A percentile compares a stretch with the other conserved stretches of the same genome.
These are phyloP conservation scores for Bryopsis sp. DNA, from an alignment of 139 green algal genomes.

Conservation along the genomic window DNA sequence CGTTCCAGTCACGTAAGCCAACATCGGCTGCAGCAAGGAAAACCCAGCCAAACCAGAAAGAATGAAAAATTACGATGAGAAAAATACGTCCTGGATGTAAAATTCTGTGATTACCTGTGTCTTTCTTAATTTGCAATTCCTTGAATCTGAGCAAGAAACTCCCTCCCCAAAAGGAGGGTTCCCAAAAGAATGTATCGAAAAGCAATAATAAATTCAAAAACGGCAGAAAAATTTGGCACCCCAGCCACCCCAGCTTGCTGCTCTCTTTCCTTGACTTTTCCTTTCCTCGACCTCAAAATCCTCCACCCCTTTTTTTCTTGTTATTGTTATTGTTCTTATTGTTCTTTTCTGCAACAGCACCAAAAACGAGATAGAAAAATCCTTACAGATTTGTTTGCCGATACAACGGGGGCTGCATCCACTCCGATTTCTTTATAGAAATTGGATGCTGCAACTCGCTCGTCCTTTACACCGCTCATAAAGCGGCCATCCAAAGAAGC, in stretches of 20 bases:
- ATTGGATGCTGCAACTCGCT: constrained; percentile 38
- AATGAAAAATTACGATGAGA: neutral
- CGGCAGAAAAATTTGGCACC: neutral
- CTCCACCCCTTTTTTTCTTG: neutral
- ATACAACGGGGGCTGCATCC: constrained; percentile 9
- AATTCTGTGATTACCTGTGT: neutral
- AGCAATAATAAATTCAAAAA: neutral
- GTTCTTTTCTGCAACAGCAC: neutral
- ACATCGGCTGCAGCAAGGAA: neutral
- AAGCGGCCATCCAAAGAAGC: constrained; percentile 39
- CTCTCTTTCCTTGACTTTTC: neutral
- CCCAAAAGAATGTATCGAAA: neutral
- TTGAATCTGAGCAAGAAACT: neutral
- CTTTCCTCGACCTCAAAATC: neutral
- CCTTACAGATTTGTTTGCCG: neutral
- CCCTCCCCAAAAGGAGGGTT: neutral
- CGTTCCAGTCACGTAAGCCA: neutral
- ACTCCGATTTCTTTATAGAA: constrained; percentile 31
- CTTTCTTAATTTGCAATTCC: neutral
- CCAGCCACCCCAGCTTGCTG: neutral
- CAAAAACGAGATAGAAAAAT: neutral
- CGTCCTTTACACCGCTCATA: constrained; percentile 41
- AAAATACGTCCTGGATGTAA: neutral
- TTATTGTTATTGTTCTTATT: constrained; percentile 17
- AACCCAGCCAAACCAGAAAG: neutral